Base-by-base conservation (phyloP, 352 stramenopile species). In the Pythium chondricola region DNA sequence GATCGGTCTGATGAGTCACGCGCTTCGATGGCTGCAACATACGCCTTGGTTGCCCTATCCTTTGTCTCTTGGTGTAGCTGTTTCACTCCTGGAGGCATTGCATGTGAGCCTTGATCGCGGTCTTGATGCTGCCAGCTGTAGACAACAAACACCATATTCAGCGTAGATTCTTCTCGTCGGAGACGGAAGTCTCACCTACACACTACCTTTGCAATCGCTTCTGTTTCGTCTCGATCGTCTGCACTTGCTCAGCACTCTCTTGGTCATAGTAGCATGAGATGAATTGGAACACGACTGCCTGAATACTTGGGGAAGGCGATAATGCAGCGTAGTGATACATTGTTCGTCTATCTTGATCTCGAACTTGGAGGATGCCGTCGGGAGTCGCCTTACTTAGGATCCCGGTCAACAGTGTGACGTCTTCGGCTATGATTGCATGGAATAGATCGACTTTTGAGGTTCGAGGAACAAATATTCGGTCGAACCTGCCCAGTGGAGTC, bases 21-120 rank as follows among this genome's bases (percentile, higher is more conserved):
- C 17, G 33, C 55, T 4, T 49, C 39, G 32, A 68, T 72, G 16
- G 74, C 70, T 1, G 14, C 30, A n/a, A 56, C 25, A 42, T 76
- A 69, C 14, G 73, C 61, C 1, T 42, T n/a, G 18, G 62, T 63
- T 24, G 69, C 66, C 27, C 45, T 48, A 17, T 46, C 44, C 2
- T 40, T 57, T 0, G 29, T 43, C 6, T 68, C 52, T 24, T 37
- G 43, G 13, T 74, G 52, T 3, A 86, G 39, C 27, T 80, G 65
- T 50, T 72, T 71, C 18, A 76, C 59, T 36, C 63, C 46, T 7
- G 77, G 74, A 32, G 77, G 61, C 4, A 72, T 35, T n/a, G n/a
- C n/a, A n/a, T n/a, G n/a, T n/a, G n/a, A n/a, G n/a, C n/a, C n/a
- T n/a, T n/a, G n/a, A n/a, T n/a, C n/a, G n/a, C n/a, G n/a, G n/a